A percentile compares a stretch with the other conserved stretches of the same genome.
Evolutionary conservation across 108 stramenopile genomes (phyloP).

Genomic region (Poteriospumella lacustris): DNA sequence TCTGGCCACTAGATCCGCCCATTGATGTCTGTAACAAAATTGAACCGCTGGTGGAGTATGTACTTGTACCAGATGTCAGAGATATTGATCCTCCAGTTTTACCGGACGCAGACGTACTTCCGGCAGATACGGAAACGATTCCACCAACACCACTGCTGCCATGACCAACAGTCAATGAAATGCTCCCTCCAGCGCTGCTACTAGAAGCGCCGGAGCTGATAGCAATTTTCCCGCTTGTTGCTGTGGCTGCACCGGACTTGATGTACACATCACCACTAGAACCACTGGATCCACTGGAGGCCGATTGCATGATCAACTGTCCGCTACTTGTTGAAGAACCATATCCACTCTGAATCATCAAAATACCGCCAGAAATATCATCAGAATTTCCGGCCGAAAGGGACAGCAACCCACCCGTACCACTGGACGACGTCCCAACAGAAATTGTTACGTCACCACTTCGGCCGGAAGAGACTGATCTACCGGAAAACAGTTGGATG

Average conservation of each 20-base stretch:
- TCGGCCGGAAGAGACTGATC: not conserved
- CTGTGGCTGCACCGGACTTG: not conserved
- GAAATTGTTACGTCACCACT: not conserved
- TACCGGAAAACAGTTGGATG: slow-evolving; percentile 4
- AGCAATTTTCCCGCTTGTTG: not conserved
- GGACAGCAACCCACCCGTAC: not conserved
- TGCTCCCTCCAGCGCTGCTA: not conserved
- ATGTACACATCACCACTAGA: not conserved
- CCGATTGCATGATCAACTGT: not conserved
- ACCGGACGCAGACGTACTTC: not conserved
- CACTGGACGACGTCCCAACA: not conserved
- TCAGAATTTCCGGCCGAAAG: not conserved
- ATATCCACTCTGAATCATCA: not conserved
- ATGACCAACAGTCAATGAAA: not conserved
- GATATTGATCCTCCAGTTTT: not conserved
- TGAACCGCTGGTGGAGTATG: not conserved
- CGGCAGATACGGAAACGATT: not conserved
- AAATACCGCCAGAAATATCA: not conserved
- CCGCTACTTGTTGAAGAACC: not conserved
- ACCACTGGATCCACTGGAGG: not conserved
- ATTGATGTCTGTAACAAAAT: not conserved
- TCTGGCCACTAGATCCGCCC: not conserved
- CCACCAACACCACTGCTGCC: slow-evolving; percentile 18
- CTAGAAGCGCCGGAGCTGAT: not conserved
- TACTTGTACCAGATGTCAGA: not conserved